Evolutionary conservation across 2,329 filamentous ascomycete species (phyloP).

Genomic region (Amauroascus niger): DNA sequence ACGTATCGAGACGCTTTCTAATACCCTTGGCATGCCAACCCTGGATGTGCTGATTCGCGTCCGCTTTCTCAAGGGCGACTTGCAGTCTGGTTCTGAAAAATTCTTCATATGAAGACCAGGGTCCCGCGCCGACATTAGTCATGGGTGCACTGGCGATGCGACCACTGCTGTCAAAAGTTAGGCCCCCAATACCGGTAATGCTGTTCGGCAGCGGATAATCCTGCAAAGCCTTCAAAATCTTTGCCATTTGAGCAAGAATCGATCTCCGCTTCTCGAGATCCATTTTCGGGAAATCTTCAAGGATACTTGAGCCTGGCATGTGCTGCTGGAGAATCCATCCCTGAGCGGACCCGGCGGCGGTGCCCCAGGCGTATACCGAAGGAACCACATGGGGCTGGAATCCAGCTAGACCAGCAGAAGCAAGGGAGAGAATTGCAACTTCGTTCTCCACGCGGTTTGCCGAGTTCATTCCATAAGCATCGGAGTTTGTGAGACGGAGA

Average conservation of each 20-base stretch:
- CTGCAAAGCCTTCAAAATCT: conserved; percentile 26
- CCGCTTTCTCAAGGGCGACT: conserved; percentile 21
- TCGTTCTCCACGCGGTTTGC: conserved; percentile 27
- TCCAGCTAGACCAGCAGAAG: conserved; percentile 22
- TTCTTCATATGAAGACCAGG: conserved; percentile 25
- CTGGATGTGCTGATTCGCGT: conserved; percentile 23
- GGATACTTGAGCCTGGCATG: conserved; percentile 25
- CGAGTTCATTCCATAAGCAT: conserved; percentile 26
- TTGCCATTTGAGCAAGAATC: conserved; percentile 27
- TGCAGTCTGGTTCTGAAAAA: conserved; percentile 23
- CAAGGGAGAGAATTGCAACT: conserved; percentile 26
- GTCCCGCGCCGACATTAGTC: conserved; percentile 26
- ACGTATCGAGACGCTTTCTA: conserved; percentile 23
- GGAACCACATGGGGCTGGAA: conserved; percentile 25
- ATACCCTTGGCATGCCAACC: conserved; percentile 27
- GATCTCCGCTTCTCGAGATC: conserved; percentile 19
- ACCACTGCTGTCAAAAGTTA: conserved; percentile 27
- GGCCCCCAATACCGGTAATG: conserved; percentile 26
- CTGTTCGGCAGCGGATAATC: conserved; percentile 26
- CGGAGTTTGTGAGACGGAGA: conserved; percentile 27
- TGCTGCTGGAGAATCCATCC: conserved; percentile 27
- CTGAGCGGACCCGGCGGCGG: conserved; percentile 18
- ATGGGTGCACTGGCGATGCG: conserved; percentile 27
- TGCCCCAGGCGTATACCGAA: conserved; percentile 26
- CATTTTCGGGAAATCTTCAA: conserved; percentile 21